Conservation (phyloP, 495 filamentous ascomycete species). For the Lepraria neglecta region DNA sequence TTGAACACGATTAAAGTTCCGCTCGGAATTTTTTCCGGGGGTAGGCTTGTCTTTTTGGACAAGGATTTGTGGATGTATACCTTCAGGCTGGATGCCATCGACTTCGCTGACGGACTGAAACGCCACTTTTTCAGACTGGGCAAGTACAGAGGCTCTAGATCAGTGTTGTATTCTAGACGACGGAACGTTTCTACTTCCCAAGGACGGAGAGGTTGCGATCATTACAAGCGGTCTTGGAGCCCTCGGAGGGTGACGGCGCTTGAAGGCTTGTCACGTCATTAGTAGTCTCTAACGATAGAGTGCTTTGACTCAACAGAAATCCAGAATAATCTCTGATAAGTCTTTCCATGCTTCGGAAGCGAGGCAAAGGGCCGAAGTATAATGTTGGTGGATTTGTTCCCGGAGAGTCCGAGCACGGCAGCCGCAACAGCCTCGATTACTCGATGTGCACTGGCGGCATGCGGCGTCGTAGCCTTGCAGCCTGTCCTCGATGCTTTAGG, state of each 20-base stretch:
- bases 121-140: slow-evolving; percentile 27
- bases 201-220: slow-evolving; percentile 23
- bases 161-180: slow-evolving; percentile 18
- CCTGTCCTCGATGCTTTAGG: slow-evolving; percentile 31
- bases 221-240: slow-evolving; percentile 7
- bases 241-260: not conserved
- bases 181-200: slow-evolving; percentile 19
- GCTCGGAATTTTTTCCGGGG: slow-evolving; percentile 19
- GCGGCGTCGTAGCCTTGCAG: slow-evolving; percentile 30
- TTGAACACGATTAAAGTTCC: slow-evolving; percentile 17
- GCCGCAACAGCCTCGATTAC: slow-evolving; percentile 33
- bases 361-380: too few species aligned
- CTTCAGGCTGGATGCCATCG: slow-evolving; percentile 5
- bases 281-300: too few species aligned
- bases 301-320: too few species aligned
- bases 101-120: not conserved
- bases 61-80: slow-evolving; percentile 24
- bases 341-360: too few species aligned
- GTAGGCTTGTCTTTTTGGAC: slow-evolving; percentile 22
- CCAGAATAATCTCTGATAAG: too few species aligned
- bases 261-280: too few species aligned
- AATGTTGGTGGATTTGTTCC: slow-evolving; percentile 35
- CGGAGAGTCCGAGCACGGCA: slow-evolving; percentile 32
- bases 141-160: slow-evolving; percentile 18
- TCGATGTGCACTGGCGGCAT: slow-evolving; percentile 34